Base-by-base conservation (phyloP, 2,329 filamentous ascomycete species). In the Diaporthe sp. region DNA sequence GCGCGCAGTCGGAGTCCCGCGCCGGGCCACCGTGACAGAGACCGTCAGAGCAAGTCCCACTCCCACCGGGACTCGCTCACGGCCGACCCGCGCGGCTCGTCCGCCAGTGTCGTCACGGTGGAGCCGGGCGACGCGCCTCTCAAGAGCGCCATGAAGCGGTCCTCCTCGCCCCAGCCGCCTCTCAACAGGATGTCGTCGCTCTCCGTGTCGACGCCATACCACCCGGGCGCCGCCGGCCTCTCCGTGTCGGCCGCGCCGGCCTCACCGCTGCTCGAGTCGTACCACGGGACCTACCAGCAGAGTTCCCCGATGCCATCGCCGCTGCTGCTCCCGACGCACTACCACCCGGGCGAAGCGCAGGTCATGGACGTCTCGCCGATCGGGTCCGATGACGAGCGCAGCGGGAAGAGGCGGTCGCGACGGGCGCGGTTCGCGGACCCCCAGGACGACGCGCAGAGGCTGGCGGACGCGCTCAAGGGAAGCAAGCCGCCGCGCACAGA, bases 301-400 rank as follows among this genome's bases (percentile, higher is more conserved):
- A 94, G 97, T 79, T 98, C 96, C 0, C 96, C 96, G 0, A 98
- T 98, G 94, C 96, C 96, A 0, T 95, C 95, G 0, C 94, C 96
- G 0, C 86, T 96, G 32, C 87, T 92, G 79, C 80, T 91, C 5
- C 82, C 91, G 3, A 84, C 86, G 1, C 80, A 86, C 65, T 83
- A 86, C 63, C 83, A 86, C 39, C 86, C 88, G 47, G 86, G 91
- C 13, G 89, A 90, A 30, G 81, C 88, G 53, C 79, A 82, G 17
- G 76, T 84, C 37, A 78, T 89, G 35, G 89, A 91, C 1, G 82
- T 91, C 19, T 90, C 89, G 0, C 88, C 90, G 0, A 79, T 87
- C 13, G 82, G 84, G 69, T 91, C 88, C 0, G 88, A 89, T 73
- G 85, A 86, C 73, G 84, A 87, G 76, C 75, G 78, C 78, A 81